These are phyloP conservation scores for Penicillium crustosum DNA, from an alignment of 2,329 filamentous ascomycete genomes.

Conservation along the genomic window DNA sequence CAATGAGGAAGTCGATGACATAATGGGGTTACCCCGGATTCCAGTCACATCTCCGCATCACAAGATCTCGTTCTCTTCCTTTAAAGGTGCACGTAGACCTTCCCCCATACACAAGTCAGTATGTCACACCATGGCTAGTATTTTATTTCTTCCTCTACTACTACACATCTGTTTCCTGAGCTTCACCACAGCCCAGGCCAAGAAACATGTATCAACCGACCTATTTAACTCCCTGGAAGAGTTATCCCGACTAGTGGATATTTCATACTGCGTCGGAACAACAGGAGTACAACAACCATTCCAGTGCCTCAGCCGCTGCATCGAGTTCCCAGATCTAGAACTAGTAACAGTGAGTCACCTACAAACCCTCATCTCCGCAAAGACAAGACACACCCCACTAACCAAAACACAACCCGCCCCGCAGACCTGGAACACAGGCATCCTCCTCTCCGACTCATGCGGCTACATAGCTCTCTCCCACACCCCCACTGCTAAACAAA, in stretches of 20 bases:
- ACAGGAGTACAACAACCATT: slow-evolving; percentile 83
- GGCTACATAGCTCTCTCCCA: slow-evolving; percentile 93
- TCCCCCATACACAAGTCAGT: not conserved
- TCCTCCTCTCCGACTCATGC: slow-evolving; percentile 83
- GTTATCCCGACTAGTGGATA: slow-evolving; percentile 86
- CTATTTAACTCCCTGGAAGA: slow-evolving; percentile 85
- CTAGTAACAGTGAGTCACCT: slow-evolving; percentile 60
- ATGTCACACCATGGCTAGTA: slow-evolving; percentile 8
- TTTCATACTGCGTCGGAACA: slow-evolving; percentile 87
- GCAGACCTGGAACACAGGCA: slow-evolving; percentile 83
- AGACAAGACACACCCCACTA: not conserved
- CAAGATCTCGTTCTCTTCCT: not conserved
- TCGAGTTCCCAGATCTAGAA: slow-evolving; percentile 76
- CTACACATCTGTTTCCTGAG: not conserved
- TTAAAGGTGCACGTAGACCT: not conserved
- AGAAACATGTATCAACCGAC: slow-evolving; percentile 51
- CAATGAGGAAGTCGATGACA: slow-evolving; percentile 10
- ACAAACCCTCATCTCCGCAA: not conserved
- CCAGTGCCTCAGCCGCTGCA: slow-evolving; percentile 77
- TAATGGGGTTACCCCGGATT: slow-evolving; percentile 12
- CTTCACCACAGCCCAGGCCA: slow-evolving; percentile 1
- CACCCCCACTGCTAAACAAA: slow-evolving; percentile 56
- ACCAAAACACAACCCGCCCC: not conserved
- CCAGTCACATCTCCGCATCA: slow-evolving; percentile 3
- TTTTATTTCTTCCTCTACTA: not conserved